Percentiles rank a stretch among this genome's conserved stretches.
These are phyloP conservation scores for Kodamaea derodonti DNA, from an alignment of 1,139 yeast species.

Conservation along the genomic window DNA sequence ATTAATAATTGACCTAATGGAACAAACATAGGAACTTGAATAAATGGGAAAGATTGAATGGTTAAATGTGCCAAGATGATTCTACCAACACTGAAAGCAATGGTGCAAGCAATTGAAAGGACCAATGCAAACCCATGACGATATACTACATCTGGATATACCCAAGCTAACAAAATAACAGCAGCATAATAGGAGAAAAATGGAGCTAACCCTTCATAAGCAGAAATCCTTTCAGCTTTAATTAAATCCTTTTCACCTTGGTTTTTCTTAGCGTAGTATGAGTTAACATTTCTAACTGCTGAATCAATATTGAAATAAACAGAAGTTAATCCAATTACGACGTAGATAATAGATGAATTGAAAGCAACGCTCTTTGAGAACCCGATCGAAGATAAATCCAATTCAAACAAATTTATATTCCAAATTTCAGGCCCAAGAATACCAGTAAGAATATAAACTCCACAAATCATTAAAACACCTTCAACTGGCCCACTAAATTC, in stretches of 20 bases:
- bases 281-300: slow-evolving; percentile 68
- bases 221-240: slow-evolving; percentile 31
- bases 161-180: slow-evolving; percentile 43
- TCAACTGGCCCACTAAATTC: slow-evolving; percentile 93
- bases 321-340: slow-evolving; percentile 50
- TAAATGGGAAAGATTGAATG: slow-evolving; percentile 66
- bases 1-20: slow-evolving; percentile 56
- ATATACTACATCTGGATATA: slow-evolving; percentile 50
- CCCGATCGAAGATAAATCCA: slow-evolving; percentile 35
- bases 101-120: slow-evolving; percentile 65
- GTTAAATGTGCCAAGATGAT: slow-evolving; percentile 88
- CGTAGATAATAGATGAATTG: slow-evolving; percentile 40
- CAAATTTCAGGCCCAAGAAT: slow-evolving; percentile 68
- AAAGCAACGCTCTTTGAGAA: slow-evolving; percentile 20
- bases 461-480: slow-evolving; percentile 70
- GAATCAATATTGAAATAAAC: slow-evolving; percentile 68
- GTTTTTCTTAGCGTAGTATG: slow-evolving; percentile 37
- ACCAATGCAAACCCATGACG: slow-evolving; percentile 55
- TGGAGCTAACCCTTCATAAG: slow-evolving; percentile 66
- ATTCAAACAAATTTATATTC: slow-evolving; percentile 36
- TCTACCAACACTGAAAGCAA: slow-evolving; percentile 86
- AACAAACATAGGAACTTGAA: slow-evolving; percentile 65
- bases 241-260: slow-evolving; percentile 11
- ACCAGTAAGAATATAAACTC: slow-evolving; percentile 59
- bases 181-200: slow-evolving; percentile 62